Evolutionary conservation across 345 rosid species (phyloP).

Genomic region (Viola odorata): DNA sequence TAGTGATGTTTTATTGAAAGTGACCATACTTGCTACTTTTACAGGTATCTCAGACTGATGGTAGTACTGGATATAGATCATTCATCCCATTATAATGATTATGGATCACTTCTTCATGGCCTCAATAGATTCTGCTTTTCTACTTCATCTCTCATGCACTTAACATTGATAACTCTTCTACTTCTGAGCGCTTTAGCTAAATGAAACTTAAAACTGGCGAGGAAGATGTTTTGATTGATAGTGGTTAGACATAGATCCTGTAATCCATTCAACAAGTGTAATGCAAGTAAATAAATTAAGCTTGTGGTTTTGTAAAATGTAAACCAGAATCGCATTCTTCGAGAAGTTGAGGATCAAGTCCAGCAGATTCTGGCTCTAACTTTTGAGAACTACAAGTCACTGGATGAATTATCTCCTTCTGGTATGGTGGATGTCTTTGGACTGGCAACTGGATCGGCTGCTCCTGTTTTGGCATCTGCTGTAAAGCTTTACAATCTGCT

Average conservation of each 20-base stretch:
- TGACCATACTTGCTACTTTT: background rate
- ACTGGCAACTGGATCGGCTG: constrained; percentile 23
- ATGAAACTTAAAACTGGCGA: no score
- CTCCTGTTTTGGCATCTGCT: constrained; percentile 25
- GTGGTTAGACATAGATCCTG: no score
- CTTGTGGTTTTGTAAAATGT: background rate
- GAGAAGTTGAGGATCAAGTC: constrained; percentile 28
- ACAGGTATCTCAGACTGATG: background rate
- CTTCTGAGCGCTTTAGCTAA: background rate
- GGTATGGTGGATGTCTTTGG: constrained; percentile 20
- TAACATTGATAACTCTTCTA: background rate
- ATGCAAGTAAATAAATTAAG: no score
- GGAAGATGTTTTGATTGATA: no score
- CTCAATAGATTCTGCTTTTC: background rate
- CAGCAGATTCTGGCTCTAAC: constrained; percentile 16
- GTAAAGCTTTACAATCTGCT: constrained; percentile 20
- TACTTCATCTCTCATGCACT: background rate
- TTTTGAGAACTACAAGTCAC: constrained; percentile 27
- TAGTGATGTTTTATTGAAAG: background rate
- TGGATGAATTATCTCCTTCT: constrained; percentile 18
- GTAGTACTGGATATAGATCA: background rate
- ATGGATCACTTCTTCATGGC: no score
- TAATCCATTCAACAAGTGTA: no score
- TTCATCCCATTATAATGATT: no score
- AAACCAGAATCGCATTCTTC: constrained; percentile 24